A percentile compares a stretch with the other conserved stretches of the same genome.
These are phyloP conservation scores for Hibiscus mutabilis DNA, from an alignment of 345 rosid species.

Conservation along the genomic window DNA sequence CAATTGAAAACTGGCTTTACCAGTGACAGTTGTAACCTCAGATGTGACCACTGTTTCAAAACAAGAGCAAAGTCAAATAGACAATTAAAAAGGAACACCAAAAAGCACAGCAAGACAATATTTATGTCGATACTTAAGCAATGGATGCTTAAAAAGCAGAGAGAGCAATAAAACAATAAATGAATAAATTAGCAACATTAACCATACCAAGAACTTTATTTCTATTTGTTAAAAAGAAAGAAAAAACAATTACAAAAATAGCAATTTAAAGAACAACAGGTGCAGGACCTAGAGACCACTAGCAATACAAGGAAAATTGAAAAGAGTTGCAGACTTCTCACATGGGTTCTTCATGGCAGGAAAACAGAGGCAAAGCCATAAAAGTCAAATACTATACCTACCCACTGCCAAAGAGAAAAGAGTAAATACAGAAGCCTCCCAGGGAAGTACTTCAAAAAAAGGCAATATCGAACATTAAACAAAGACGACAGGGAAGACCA, in stretches of 20 bases:
- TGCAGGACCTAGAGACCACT: neutral
- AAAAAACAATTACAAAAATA: neutral
- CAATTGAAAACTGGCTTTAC: neutral
- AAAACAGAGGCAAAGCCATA: neutral
- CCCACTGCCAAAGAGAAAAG: too few species aligned
- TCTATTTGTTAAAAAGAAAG: too few species aligned
- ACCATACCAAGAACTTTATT: neutral
- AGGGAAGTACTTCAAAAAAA: neutral
- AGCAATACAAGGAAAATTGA: neutral
- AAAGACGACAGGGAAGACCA: neutral
- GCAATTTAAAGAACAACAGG: neutral
- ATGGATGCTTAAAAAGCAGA: neutral
- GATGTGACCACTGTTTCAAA: neutral
- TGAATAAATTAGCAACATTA: neutral
- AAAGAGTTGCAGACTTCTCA: neutral
- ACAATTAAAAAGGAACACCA: neutral
- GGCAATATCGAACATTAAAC: neutral
- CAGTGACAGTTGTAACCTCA: neutral
- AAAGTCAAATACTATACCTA: too few species aligned
- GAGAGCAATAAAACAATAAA: neutral
- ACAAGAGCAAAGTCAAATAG: neutral
- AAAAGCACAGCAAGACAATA: neutral
- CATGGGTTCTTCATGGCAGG: neutral
- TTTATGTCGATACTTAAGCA: neutral
- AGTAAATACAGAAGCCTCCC: neutral